These are phyloP conservation scores for Mimosa pudica DNA, from an alignment of 306 rosid genomes.

Conservation along the genomic window DNA sequence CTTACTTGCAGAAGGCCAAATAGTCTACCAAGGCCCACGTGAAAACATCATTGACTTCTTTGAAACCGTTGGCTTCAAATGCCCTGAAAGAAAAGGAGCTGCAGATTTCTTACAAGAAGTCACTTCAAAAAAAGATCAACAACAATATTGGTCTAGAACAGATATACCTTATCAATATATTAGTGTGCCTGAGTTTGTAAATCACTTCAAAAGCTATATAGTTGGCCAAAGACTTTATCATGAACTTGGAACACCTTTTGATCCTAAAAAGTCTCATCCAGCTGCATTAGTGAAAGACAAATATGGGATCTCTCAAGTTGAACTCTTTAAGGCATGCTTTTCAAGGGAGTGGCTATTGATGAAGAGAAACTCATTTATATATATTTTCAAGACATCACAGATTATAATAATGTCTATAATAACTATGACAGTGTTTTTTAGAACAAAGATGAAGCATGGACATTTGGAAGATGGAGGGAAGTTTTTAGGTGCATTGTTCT, in stretches of 20 bases:
- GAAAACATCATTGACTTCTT: slow-evolving; percentile 55
- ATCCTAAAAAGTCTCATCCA: slow-evolving; percentile 41
- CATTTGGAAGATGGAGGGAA: slow-evolving; percentile 60
- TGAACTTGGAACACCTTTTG: slow-evolving; percentile 51
- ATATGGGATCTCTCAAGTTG: slow-evolving; percentile 64
- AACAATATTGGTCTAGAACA: slow-evolving; percentile 62
- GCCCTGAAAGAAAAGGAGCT: slow-evolving; percentile 74
- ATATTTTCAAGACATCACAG: slow-evolving; percentile 67
- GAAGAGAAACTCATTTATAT: slow-evolving; percentile 61
- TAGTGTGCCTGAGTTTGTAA: slow-evolving; percentile 53
- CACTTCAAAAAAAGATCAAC: slow-evolving; percentile 74
- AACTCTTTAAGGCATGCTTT: slow-evolving; percentile 68
- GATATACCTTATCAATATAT: slow-evolving; percentile 51
- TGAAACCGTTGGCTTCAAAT: slow-evolving; percentile 54
- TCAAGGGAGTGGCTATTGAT: slow-evolving; percentile 71
- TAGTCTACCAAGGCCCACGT: slow-evolving; percentile 69
- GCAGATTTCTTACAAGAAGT: slow-evolving; percentile 77
- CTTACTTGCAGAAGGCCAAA: slow-evolving; percentile 66
- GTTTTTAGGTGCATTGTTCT: slow-evolving; percentile 60
- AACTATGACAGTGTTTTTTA: slow-evolving; percentile 59
- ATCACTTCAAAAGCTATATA: slow-evolving; percentile 41
- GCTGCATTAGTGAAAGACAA: slow-evolving; percentile 57
- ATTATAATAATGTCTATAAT: slow-evolving; percentile 52
- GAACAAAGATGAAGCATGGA: slow-evolving; percentile 62
- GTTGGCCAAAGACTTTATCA: slow-evolving; percentile 41